Base-by-base conservation (phyloP, 164 flowering plant species). In the Macadamia tetraphylla region DNA sequence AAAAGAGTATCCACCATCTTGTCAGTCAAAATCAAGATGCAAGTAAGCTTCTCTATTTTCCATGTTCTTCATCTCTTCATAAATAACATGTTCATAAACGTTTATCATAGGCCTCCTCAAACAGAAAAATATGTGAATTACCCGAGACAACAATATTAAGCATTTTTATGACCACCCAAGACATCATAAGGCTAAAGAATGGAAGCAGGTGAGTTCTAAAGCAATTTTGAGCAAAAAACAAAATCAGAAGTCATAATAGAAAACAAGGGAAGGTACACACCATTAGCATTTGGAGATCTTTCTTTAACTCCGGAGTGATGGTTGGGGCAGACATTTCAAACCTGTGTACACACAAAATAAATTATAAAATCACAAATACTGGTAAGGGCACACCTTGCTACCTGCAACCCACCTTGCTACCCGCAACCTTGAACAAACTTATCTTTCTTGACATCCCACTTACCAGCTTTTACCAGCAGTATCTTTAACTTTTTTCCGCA, bases 281-380 rank as follows among this genome's bases (percentile, higher is more conserved):
- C 98, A 90, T 91, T 12, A 94, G 76, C 42, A 94, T 61, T 70
- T 87, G 87, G 40, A 94, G 86, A 79, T 91, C 95, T 66, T 84
- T 89, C 71, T 88, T 86, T 75, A 91, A 65, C 76, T 91, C 95
- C 0, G 95, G 95, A 1, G 97, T 94, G 14, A 94, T 67, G 23
- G 86, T 82, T 57, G 84, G 86, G 5, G 98, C 96, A 13, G 97
- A 90, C 97, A 94, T 91, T 51, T 94, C 95, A 81, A 91, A 94
- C 98, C 97, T 94, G 9, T 1, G 29, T 42, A 58, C 65, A 52
- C 57, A 23, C 14, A 10, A 32, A 17, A n/a, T 3, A 46, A 46
- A 46, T 46, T 8, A 46, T 9, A 46, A 11, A 46, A 46, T 46
- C 51, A 3, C 12, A 46, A 3, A 46, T 46, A 46, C 7, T 11